Conservation (phyloP, 106 monocot genomes). For the Allium fistulosum region DNA sequence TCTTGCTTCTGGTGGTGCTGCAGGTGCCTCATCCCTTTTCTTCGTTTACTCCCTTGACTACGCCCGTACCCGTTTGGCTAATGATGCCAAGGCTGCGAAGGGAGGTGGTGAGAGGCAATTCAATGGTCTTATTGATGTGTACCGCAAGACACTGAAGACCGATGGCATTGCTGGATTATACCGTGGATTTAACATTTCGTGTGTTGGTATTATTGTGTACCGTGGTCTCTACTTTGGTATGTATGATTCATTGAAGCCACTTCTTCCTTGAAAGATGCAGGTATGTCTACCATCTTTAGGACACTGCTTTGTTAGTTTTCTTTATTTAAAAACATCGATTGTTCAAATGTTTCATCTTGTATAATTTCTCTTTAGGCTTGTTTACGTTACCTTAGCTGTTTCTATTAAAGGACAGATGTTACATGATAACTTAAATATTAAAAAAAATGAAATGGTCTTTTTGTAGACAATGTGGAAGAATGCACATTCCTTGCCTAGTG, state of each 20-base stretch:
- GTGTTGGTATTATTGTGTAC: constrained; percentile 51
- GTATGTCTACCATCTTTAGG: constrained; percentile 3
- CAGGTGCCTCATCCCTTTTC: constrained; percentile 46
- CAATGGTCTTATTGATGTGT: constrained; percentile 51
- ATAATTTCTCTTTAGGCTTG: too few species aligned
- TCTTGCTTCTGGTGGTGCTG: constrained; percentile 50
- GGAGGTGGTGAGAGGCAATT: constrained; percentile 48
- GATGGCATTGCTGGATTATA: constrained; percentile 50
- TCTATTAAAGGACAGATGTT: too few species aligned
- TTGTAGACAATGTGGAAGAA: too few species aligned
- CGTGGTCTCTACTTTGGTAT: constrained; percentile 52
- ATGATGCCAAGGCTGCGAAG: constrained; percentile 43
- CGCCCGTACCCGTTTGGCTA: constrained; percentile 46
- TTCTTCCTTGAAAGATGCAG: constrained; percentile 38
- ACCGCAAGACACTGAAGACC: constrained; percentile 32
- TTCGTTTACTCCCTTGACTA: constrained; percentile 60
- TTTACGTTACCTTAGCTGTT: too few species aligned
- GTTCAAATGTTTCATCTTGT: too few species aligned
- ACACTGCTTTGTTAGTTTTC: too few species aligned
- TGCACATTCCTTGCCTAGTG: too few species aligned
- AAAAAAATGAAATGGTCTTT: too few species aligned
- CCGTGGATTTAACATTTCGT: constrained; percentile 52
- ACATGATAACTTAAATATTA: too few species aligned
- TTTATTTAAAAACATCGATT: too few species aligned
- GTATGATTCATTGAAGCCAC: constrained; percentile 55